Conservation (phyloP, 495 filamentous ascomycete species). For the Hyaloscypha hepaticicola region DNA sequence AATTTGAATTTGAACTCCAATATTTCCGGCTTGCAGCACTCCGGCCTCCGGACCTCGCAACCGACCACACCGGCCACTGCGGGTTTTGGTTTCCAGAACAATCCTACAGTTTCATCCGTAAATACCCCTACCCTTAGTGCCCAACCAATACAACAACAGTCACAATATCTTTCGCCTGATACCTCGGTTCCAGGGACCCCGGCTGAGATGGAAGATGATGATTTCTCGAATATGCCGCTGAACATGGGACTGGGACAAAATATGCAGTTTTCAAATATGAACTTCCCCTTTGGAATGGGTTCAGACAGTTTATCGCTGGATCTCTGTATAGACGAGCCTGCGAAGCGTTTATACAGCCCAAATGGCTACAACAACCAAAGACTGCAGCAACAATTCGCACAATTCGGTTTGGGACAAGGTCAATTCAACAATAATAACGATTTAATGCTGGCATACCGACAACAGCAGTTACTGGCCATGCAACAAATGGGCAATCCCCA, state of each 20-base stretch:
- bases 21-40: constrained; percentile 57
- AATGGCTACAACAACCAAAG: constrained; percentile 68
- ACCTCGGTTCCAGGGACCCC: constrained; percentile 75
- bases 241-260: constrained; percentile 54
- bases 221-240: constrained; percentile 60
- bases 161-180: constrained; percentile 65
- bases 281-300: constrained; percentile 36
- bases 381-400: constrained; percentile 59
- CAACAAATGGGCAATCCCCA: constrained; percentile 26
- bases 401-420: constrained; percentile 63
- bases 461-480: constrained; percentile 67
- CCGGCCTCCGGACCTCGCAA: constrained; percentile 79
- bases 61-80: constrained; percentile 81
- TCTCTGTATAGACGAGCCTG: constrained; percentile 91
- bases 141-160: constrained; percentile 52
- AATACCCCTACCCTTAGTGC: constrained; percentile 83
- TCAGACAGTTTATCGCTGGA: constrained; percentile 45
- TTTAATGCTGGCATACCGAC: constrained; percentile 63
- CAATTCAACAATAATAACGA: constrained; percentile 75
- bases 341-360: constrained; percentile 86
- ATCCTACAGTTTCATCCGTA: constrained; percentile 96
- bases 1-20: constrained; percentile 64
- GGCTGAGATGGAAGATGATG: constrained; percentile 56
- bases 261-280: constrained; percentile 43
- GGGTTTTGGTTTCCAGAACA: constrained; percentile 77